Base-by-base conservation (phyloP, 305 asterid species). In the Striga hermonthica region DNA sequence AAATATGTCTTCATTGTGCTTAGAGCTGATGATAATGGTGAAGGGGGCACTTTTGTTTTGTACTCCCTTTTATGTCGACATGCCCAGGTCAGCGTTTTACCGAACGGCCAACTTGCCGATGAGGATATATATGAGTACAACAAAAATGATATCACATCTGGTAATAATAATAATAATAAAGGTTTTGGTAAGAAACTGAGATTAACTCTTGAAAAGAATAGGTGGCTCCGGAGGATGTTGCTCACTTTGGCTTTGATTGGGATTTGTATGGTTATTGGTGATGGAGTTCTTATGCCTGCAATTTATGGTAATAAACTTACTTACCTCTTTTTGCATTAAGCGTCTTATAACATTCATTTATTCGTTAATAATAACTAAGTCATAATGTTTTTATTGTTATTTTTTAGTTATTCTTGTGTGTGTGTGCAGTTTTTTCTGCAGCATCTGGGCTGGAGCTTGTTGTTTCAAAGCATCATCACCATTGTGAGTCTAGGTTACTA, bases 191-290 rank as follows among this genome's bases (percentile, higher is more conserved):
- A 72, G 78, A 83, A 81, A 54, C 72, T 90, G 81, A 83, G 84
- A 72, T 80, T 87, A 7, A 76, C 84, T 45, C 75, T 90, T 59
- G 95, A 90, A 64, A 88, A 84, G 56, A 82, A 84, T 64, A 80
- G 57, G 65, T 48, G 81, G 31, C 64, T 88, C 64, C 93, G 84
- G 34, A 83, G 66, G 72, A 81, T 86, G 66, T 53, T 90, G 74
- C 97, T 88, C 5, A 45, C 75, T 74, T 74, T 90, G 77, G 88
- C 96, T 39, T 77, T 88, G 81, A 74, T 90, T 66, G 96, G 95
- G 52, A 81, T 96, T 64, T 86, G 97, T 84, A 88, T 90, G 95
- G 97, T 90, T 47, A 90, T 88, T 58, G 97, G 97, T 12, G 97
- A 90, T 65, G 96, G 97, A 37, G 96, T 90, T 68, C 91, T 90